Conservation (phyloP, 2,329 filamentous ascomycete species). For the Paecilomyces dactylethromorphus region DNA sequence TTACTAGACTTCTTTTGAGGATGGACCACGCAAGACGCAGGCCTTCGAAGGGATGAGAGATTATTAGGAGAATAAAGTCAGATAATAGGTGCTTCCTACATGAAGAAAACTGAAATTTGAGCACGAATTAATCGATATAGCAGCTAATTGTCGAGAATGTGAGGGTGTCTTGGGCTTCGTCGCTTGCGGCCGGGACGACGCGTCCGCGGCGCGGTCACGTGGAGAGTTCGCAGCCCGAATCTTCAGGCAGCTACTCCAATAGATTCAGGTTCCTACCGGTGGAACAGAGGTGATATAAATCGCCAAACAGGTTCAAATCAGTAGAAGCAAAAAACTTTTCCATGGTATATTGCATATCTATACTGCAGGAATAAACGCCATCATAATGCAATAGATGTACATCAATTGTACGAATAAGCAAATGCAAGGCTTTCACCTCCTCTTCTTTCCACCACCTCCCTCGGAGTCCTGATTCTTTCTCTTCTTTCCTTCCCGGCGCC, state of each 20-base stretch:
- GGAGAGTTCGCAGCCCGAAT: not conserved
- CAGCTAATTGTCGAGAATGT: not conserved
- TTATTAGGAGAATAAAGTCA: not conserved
- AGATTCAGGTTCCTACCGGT: not conserved
- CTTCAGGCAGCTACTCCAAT: not conserved
- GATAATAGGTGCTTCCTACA: not conserved
- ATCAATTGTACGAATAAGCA: not conserved
- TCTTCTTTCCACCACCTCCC: constrained; percentile 43
- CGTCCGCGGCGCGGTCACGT: not conserved
- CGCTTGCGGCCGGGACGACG: not conserved
- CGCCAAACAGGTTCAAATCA: not conserved
- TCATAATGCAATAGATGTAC: constrained; percentile 4
- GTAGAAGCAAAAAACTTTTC: not conserved
- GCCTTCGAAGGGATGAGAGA: not conserved
- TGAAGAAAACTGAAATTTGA: not conserved
- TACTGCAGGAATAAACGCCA: not conserved
- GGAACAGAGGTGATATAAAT: not conserved
- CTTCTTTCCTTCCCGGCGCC: constrained; percentile 84
- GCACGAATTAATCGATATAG: not conserved
- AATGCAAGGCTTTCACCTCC: constrained; percentile 28
- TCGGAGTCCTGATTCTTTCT: constrained; percentile 52
- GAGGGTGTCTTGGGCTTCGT: not conserved
- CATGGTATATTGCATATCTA: not conserved
- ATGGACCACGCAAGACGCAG: constrained; percentile 8
- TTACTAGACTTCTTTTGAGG: not conserved